These are phyloP conservation scores for Fusarium foetens DNA, from an alignment of 2,329 filamentous ascomycete genomes.

Conservation along the genomic window DNA sequence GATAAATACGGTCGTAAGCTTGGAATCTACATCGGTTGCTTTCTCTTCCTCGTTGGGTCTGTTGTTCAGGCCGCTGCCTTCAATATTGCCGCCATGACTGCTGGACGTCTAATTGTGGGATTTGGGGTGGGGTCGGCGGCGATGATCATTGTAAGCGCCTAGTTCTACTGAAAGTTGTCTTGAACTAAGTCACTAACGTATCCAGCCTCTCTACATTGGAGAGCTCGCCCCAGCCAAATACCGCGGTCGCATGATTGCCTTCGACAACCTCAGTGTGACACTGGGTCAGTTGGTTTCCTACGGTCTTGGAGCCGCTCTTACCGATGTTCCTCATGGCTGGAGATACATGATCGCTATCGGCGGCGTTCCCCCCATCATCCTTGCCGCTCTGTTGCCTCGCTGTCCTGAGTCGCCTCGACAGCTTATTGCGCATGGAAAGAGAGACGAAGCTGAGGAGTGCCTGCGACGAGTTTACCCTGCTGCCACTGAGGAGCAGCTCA, in stretches of 20 bases:
- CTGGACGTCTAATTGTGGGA: conserved; percentile 56
- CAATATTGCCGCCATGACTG: conserved; percentile 42
- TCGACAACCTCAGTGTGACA: conserved; percentile 60
- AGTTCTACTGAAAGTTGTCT: accelerated
- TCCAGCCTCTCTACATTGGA: conserved; percentile 55
- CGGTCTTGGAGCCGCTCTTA: conserved; percentile 54
- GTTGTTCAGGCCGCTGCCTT: conserved; percentile 45
- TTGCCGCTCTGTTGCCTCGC: conserved; percentile 54
- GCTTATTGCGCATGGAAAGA: conserved; percentile 54
- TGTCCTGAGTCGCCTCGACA: conserved; percentile 61
- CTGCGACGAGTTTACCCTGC: conserved; percentile 54
- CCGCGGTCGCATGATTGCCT: conserved; percentile 59
- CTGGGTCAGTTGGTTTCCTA: conserved; percentile 55
- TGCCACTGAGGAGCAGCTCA: conserved; percentile 54
- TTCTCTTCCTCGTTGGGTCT: conserved; percentile 40
- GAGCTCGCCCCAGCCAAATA: conserved; percentile 62
- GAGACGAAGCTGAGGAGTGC: conserved; percentile 52
- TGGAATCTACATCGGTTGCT: conserved; percentile 44
- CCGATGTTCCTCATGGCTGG: conserved; percentile 56
- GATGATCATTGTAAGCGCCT: conserved; percentile 52
- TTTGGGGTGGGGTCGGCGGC: conserved; percentile 59
- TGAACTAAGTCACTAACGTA: neutral
- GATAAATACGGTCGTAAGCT: conserved; percentile 44
- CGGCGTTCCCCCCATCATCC: conserved; percentile 57
- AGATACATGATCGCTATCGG: conserved; percentile 60